Percentiles rank a stretch among this genome's conserved stretches.
These are phyloP conservation scores for Monosporascus sp. DNA, from an alignment of 2,329 filamentous ascomycete genomes.

Conservation along the genomic window DNA sequence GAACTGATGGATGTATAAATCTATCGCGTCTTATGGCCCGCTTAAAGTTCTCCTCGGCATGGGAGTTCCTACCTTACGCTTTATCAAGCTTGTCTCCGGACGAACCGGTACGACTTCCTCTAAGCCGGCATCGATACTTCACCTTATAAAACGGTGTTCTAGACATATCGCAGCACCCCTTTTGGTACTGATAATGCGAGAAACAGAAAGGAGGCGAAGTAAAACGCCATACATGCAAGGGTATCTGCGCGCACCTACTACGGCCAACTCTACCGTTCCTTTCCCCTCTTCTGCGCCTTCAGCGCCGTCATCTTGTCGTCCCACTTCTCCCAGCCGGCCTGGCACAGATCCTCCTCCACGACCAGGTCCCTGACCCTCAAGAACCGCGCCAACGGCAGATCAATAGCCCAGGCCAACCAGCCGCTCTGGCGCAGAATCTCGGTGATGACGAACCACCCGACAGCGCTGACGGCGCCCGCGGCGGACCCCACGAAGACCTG, in stretches of 20 bases:
- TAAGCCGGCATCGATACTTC: too few relatives aligned
- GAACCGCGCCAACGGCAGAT: conserved; percentile 57
- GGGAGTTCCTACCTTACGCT: too few relatives aligned
- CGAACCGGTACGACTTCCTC: too few relatives aligned
- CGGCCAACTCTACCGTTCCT: conserved; percentile 3
- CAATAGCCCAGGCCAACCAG: conserved; percentile 66
- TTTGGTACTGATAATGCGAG: too few relatives aligned
- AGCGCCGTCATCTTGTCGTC: conserved; percentile 45
- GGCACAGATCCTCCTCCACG: conserved; percentile 79
- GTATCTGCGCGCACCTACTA: background rate
- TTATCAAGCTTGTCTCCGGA: too few relatives aligned
- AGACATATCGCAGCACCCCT: too few relatives aligned
- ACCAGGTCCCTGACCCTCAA: conserved; percentile 78
- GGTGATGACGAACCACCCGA: conserved; percentile 75
- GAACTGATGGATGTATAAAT: too few relatives aligned
- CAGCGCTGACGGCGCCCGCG: conserved; percentile 66
- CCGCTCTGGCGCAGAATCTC: conserved; percentile 61
- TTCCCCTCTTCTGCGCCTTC: conserved; percentile 30
- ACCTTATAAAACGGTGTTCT: too few relatives aligned
- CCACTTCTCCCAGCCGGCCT: conserved; percentile 94
- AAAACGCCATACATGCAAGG: background rate
- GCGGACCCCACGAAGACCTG: conserved; percentile 79
- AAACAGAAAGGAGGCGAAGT: too few relatives aligned
- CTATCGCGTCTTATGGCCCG: too few relatives aligned
- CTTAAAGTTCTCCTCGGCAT: too few relatives aligned